Conservation (phyloP, 1,284 basidiomycete genomes). For the Malassezia yamatoensis region DNA sequence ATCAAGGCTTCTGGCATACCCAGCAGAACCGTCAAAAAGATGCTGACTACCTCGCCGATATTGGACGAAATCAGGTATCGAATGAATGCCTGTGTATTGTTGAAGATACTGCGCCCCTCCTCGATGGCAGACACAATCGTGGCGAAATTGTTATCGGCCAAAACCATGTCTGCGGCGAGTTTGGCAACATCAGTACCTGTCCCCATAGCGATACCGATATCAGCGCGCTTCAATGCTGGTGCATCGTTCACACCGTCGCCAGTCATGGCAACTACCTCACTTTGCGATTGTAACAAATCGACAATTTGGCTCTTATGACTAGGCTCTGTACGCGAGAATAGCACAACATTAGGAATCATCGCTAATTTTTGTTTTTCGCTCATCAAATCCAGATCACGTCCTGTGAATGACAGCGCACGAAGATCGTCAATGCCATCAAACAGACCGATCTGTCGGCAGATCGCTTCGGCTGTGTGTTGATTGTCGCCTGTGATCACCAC, state of each 20-base stretch:
- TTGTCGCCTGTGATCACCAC: constrained; percentile 98
- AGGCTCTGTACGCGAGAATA: constrained; percentile 90
- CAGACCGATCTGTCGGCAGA: constrained; percentile 89
- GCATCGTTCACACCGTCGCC: constrained; percentile 51
- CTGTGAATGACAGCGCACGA: constrained; percentile 72
- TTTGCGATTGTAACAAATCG: constrained; percentile 82
- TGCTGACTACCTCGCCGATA: constrained; percentile 94
- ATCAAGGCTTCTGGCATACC: constrained; percentile 98
- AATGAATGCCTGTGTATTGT: constrained; percentile 98
- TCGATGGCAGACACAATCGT: constrained; percentile 53
- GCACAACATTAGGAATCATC: constrained; percentile 72
- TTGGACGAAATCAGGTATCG: constrained; percentile 76
- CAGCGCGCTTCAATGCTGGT: constrained; percentile 50
- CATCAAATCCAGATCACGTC: constrained; percentile 77
- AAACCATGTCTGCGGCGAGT: constrained; percentile 51
- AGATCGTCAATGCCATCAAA: constrained; percentile 56
- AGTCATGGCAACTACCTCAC: constrained; percentile 88
- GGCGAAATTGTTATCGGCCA: constrained; percentile 52
- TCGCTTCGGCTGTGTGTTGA: constrained; percentile 93
- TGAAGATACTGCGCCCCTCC: constrained; percentile 95
- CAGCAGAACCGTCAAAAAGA: constrained; percentile 89
- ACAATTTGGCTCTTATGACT: constrained; percentile 90
- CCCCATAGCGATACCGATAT: constrained; percentile 51
- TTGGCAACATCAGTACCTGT: constrained; percentile 50
- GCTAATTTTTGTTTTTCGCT: constrained; percentile 63